Evolutionary conservation across 2,329 filamentous ascomycete genomes (phyloP), one percentile per base, ranked within the genome.

Genomic region (Thielaviopsis cerberus): DNA sequence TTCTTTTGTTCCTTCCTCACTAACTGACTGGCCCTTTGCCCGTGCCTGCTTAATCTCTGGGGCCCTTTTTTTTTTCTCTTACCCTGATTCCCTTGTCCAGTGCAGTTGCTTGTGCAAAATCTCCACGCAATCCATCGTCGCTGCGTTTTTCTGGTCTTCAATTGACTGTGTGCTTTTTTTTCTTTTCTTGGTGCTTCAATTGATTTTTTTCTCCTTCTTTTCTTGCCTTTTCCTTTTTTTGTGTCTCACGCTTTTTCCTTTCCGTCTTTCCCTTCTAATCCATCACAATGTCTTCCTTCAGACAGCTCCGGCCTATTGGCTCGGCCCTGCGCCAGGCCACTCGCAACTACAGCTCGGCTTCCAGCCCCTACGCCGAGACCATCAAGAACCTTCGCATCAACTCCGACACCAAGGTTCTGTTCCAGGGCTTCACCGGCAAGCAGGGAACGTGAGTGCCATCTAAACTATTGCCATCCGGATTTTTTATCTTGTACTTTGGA

Each of bases 361-460:
- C 78, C 62, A 80, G 82, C 64, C 80, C 81, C 62, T 91, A 91
- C 71, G 73, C 82, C 65, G 72, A 80, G 67, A 91, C 86, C 61
- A 77, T 84, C 69, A 76, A 84, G 68, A 97, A 97, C 78, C 81
- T 97, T 68, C 86, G 88, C 74, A 90, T 97, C 77, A 95, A 89
- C 73, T 70, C 77, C 71, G 84, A 96, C 65, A 98, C 92, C 67
- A 94, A 92, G 77, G 88, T 98, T 65, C 77, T 97, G 68, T 97
- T 82, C 78, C 92, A 98, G 76, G 92, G 92, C 65, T 97, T 97
- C 73, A 97, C 91, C 59, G 91, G 91, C 71, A 92, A 88, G 79
- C 89, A 94, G 80, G 88, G 88, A 85, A 91, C 86, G 85, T 89
- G 72, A 74, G 84, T 83, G 57, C 51, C 52, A 45, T 20, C 37